These are phyloP conservation scores for Diaporthe batatas DNA, from an alignment of 2,329 filamentous ascomycete species.

Conservation along the genomic window DNA sequence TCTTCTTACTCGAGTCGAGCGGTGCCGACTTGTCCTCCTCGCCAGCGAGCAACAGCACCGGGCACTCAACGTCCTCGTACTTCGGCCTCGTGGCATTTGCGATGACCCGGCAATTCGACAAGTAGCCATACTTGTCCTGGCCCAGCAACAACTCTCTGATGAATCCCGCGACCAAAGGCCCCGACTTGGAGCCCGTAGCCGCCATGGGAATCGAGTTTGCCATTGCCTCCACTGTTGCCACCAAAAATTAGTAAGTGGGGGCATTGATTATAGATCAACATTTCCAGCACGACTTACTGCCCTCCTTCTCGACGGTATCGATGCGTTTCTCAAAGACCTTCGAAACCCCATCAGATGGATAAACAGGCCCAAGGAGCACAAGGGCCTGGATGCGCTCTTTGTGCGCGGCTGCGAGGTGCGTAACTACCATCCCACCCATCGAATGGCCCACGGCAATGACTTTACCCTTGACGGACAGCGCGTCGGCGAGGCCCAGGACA, in stretches of 20 bases:
- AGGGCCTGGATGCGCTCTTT: conserved; percentile 52
- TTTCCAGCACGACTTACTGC: conserved; percentile 13
- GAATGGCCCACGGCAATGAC: conserved; percentile 75
- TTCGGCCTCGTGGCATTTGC: conserved; percentile 55
- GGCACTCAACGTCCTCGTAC: conserved; percentile 67
- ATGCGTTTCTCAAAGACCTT: conserved; percentile 37
- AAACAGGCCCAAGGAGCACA: conserved; percentile 75
- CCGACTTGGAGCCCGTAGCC: conserved; percentile 52
- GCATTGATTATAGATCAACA: too few species aligned
- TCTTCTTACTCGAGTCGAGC: conserved; percentile 32
- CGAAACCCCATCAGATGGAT: conserved; percentile 61
- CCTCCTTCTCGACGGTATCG: conserved; percentile 59
- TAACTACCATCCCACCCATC: conserved; percentile 77
- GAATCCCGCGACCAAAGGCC: conserved; percentile 50
- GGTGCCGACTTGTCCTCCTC: conserved; percentile 37
- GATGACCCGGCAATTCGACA: conserved; percentile 53
- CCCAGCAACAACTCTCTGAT: conserved; percentile 53
- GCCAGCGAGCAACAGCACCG: conserved; percentile 54
- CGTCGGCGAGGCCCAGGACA: conserved; percentile 65
- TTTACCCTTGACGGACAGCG: conserved; percentile 61
- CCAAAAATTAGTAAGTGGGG: background rate
- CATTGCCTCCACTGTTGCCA: conserved; percentile 30
- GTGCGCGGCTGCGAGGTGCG: conserved; percentile 65
- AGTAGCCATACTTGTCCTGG: conserved; percentile 52
- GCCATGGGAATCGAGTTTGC: conserved; percentile 46